Conservation (phyloP, 2,329 filamentous ascomycete species). For the Ophiocordyceps camponoti-leonardi region DNA sequence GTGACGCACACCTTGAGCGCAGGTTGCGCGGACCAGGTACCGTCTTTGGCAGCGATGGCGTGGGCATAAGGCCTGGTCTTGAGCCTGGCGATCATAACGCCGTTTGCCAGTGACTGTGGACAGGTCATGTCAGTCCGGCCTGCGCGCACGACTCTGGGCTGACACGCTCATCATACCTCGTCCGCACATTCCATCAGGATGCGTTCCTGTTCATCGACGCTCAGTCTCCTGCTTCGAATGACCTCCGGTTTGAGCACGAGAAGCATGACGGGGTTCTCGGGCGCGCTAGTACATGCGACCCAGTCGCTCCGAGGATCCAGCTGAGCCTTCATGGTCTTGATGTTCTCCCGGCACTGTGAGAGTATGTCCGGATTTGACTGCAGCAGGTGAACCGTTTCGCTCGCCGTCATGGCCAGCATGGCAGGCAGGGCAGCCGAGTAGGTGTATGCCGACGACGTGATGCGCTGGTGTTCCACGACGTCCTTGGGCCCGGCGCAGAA, state of each 20-base stretch:
- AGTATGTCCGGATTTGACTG: constrained; percentile 78
- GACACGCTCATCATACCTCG: constrained; percentile 45
- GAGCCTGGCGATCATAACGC: constrained; percentile 73
- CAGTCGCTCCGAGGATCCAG: constrained; percentile 88
- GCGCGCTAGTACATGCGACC: constrained; percentile 64
- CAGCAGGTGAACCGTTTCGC: constrained; percentile 72
- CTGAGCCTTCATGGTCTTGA: constrained; percentile 68
- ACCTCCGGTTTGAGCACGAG: constrained; percentile 73
- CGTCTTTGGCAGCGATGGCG: constrained; percentile 49
- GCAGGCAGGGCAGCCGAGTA: constrained; percentile 91
- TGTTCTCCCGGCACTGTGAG: constrained; percentile 65
- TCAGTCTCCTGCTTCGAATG: constrained; percentile 50
- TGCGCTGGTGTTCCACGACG: constrained; percentile 90
- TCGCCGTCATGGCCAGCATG: constrained; percentile 87
- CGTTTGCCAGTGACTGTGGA: constrained; percentile 65
- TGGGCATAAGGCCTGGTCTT: constrained; percentile 57
- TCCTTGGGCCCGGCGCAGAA: constrained; percentile 89
- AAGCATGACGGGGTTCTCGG: constrained; percentile 77
- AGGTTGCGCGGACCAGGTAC: constrained; percentile 53
- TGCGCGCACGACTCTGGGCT: not conserved
- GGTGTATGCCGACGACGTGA: constrained; percentile 82
- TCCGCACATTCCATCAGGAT: constrained; percentile 87
- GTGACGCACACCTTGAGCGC: constrained; percentile 87
- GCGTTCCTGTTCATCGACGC: constrained; percentile 61
- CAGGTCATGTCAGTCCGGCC: not conserved